Percentiles rank a stretch among this genome's conserved stretches.
phyloP scores from a whole-genome alignment of 345 rosid species.

The Camelina neglecta region DNA sequence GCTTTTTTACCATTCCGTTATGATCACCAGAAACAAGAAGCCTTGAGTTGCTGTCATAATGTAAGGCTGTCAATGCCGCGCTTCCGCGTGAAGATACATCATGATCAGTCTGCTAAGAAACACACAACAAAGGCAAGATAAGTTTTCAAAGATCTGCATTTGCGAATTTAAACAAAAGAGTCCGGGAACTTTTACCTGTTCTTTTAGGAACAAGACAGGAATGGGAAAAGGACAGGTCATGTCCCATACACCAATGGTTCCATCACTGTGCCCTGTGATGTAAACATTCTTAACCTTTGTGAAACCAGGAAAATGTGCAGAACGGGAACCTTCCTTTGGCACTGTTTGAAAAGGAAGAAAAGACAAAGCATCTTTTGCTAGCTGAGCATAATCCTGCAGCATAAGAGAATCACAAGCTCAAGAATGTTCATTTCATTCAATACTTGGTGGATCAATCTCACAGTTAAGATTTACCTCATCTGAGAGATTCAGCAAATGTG shows the following conservation, averaged over 20 bases:
- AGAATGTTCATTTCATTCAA: not conserved
- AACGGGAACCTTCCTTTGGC: conserved; percentile 55
- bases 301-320: conserved; percentile 65
- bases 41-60: conserved; percentile 59
- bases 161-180: not conserved
- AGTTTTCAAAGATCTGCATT: not conserved
- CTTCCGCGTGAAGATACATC: conserved; percentile 65
- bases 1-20: conserved; percentile 62
- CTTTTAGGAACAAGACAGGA: conserved; percentile 69
- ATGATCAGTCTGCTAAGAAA: conserved; percentile 69
- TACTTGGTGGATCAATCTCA: not conserved
- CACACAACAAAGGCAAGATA: conserved; percentile 14
- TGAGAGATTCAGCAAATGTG: conserved; percentile 47
- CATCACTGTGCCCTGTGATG: conserved; percentile 87
- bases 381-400: conserved; percentile 63
- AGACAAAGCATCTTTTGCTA: conserved; percentile 59
- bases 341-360: conserved; percentile 62
- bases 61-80: conserved; percentile 65
- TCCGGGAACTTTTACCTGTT: conserved; percentile 58
- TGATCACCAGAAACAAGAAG: conserved; percentile 84
- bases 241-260: conserved; percentile 87
- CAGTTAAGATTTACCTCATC: conserved; percentile 66
- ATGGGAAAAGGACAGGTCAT: conserved; percentile 65
- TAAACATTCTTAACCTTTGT: conserved; percentile 73
- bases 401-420: conserved; percentile 27